A percentile compares a stretch with the other conserved stretches of the same genome.
Conservation (phyloP, 768 basidiomycete genomes). For the Rhodotorula taiwanensis region DNA sequence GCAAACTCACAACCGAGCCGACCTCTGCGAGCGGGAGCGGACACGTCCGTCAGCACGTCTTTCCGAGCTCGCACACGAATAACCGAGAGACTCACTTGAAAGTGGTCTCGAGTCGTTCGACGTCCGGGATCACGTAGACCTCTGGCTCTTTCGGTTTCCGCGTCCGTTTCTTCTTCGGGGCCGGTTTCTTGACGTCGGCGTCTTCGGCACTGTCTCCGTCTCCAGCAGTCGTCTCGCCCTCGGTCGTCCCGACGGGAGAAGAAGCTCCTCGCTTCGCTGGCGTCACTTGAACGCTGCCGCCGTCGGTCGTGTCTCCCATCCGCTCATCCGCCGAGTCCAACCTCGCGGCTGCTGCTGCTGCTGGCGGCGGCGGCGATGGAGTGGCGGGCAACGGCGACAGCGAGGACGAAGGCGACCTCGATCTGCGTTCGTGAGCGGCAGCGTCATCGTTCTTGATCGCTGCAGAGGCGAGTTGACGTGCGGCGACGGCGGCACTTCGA, state of each 20-base stretch:
- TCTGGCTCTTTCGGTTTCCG: constrained; percentile 34
- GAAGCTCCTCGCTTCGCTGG: neutral
- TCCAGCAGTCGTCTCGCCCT: neutral
- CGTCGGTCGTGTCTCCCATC: neutral
- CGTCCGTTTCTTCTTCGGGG: constrained; percentile 21
- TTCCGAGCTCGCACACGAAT: neutral
- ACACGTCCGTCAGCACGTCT: too few relatives aligned
- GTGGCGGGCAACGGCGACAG: constrained; percentile 6
- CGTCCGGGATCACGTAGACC: constrained; percentile 40
- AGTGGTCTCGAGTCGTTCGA: constrained; percentile 29
- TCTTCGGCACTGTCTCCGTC: neutral
- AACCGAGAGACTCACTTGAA: constrained; percentile 33
- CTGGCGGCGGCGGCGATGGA: constrained; percentile 12
- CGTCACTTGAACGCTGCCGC: too few relatives aligned
- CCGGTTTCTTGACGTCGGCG: constrained; percentile 3
- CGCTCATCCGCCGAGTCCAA: too few relatives aligned
- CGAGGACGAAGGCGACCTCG: constrained; percentile 20
- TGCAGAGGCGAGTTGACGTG: constrained; percentile 14
- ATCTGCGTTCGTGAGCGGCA: constrained; percentile 4
- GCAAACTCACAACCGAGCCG: constrained; percentile 15
- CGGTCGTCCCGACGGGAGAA: neutral
- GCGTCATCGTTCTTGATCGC: constrained; percentile 1
- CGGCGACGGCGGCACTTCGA: constrained; percentile 22
- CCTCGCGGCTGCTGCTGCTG: too few relatives aligned
- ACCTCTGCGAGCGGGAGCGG: neutral